Evolutionary conservation across 176 grass and related monocot genomes (phyloP), one percentile per base, ranked within the genome.

Genomic region (Carex pumila): DNA sequence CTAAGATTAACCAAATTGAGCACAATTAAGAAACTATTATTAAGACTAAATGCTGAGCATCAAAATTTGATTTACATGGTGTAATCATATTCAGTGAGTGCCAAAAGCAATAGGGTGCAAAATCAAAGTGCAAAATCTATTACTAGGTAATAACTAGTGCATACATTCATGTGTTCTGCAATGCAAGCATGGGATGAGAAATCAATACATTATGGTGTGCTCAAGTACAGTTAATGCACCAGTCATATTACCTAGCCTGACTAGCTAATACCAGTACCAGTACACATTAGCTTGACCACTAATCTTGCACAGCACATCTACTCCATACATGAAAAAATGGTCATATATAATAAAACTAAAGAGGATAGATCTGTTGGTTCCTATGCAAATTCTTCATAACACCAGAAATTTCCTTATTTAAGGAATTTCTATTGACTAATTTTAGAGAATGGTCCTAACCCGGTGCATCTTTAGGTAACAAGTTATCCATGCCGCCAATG

Each of bases 401-500:
- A 78, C 52, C 52, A 78, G 13, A 56, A 3, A 32, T 71, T 55
- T 57, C 25, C 29, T 10, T 57, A 19, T 45, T 31, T 56, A 55
- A 8, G 49, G 50, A 32, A 55, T 32, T 32, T 56, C 8, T 57
- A 78, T 25, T 29, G 12, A 78, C 29, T 34, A 17, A 11, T 17
- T 56, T 78, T 55, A 34, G 2, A 78, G 73, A 65, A 53, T 52
- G 41, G 54, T 14, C 18, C 34, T 25, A 81, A 90, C 88, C 88
- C 65, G 85, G 88, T 64, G 88, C 84, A 86, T 84, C 80, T 61
- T 86, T 84, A 52, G 88, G 85, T 50, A 70, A 66, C 7, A 62
- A 69, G 39, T 81, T 65, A 84, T 90, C 85, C 70, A 84, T 78
- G 52, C 68, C 79, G 39, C 73, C 84, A 84, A 80, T 83, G 53